Evolutionary conservation across 345 rosid genomes (phyloP).

Genomic region (Ceriops tagal): DNA sequence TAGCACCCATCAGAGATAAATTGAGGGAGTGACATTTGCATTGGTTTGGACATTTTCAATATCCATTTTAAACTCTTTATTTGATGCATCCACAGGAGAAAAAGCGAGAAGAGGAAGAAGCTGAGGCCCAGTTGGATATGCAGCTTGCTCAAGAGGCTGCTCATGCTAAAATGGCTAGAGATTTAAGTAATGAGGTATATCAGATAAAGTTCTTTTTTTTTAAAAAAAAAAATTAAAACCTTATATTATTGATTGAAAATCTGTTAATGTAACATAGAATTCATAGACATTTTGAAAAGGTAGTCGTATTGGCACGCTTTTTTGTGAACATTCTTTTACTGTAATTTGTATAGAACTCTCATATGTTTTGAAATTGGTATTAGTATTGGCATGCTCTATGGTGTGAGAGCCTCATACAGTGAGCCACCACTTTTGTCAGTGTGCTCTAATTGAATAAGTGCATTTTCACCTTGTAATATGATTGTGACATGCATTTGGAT

Average conservation of each 20-base stretch:
- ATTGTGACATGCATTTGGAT: background rate
- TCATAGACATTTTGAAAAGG: background rate
- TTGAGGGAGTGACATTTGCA: too few species aligned
- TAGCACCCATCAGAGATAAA: background rate
- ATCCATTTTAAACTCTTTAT: background rate
- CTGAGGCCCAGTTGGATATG: slow-evolving; percentile 66
- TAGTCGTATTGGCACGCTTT: too few species aligned
- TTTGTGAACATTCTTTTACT: too few species aligned
- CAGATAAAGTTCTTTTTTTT: background rate
- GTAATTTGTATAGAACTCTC: background rate
- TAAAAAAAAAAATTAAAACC: background rate
- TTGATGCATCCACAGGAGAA: slow-evolving; percentile 45
- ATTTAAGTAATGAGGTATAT: slow-evolving; percentile 64
- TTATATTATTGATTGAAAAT: background rate
- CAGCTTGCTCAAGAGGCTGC: slow-evolving; percentile 84
- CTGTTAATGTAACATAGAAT: too few species aligned
- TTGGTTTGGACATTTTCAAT: too few species aligned
- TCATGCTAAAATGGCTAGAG: slow-evolving; percentile 75
- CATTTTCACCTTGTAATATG: background rate
- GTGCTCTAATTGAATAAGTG: background rate
- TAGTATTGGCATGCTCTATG: background rate
- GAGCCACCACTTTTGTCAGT: too few species aligned
- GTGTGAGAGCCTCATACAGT: too few species aligned
- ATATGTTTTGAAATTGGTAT: background rate
- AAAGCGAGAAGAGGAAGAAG: slow-evolving; percentile 75